A percentile compares a stretch with the other conserved stretches of the same genome.
These are phyloP conservation scores for Lagenaria siceraria DNA, from an alignment of 306 rosid species.

Conservation along the genomic window DNA sequence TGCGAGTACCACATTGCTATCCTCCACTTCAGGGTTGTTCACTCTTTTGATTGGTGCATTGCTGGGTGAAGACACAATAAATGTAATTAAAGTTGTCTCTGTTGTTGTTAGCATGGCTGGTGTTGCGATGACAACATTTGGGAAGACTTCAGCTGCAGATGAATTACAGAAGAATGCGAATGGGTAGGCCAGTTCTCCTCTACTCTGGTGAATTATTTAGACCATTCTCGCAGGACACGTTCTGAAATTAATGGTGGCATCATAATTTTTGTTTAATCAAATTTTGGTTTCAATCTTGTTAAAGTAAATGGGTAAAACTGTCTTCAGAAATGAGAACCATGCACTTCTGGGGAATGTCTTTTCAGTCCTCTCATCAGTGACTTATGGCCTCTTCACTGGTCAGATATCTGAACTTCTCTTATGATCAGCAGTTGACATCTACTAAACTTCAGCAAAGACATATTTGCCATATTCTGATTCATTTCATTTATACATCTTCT, in stretches of 20 bases:
- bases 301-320: background rate
- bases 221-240: background rate
- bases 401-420: background rate
- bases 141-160: constrained; percentile 14
- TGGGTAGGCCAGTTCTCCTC: constrained; percentile 2
- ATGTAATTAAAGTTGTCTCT: constrained; percentile 10
- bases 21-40: constrained; percentile 21
- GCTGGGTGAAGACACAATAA: constrained; percentile 18
- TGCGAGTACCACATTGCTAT: constrained; percentile 16
- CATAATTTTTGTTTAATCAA: background rate
- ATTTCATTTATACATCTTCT: background rate
- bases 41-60: constrained; percentile 15
- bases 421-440: background rate
- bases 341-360: constrained; percentile 12
- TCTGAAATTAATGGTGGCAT: background rate
- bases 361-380: constrained; percentile 16
- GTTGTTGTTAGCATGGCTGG: constrained; percentile 24
- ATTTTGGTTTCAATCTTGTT: background rate
- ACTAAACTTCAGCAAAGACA: background rate
- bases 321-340: constrained; percentile 7
- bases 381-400: constrained; percentile 22
- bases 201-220: background rate
- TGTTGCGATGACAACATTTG: constrained; percentile 18
- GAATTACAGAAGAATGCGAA: background rate
- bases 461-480: background rate